Conservation (phyloP, 2,329 filamentous ascomycete species). For the Fusarium sp. region DNA sequence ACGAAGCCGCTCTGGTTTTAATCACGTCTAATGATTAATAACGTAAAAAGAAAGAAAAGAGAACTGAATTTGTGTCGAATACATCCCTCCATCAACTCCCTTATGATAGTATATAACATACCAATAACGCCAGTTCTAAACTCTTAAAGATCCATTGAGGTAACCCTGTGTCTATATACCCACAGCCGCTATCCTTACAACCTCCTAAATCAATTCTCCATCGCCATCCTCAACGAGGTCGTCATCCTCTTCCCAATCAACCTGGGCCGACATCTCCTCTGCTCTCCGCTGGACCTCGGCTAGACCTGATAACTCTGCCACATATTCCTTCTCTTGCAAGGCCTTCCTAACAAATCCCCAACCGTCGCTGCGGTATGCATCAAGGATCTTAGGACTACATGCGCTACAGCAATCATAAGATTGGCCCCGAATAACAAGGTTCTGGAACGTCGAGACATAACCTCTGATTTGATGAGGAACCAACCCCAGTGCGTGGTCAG, state of each 20-base stretch:
- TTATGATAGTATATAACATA: constrained; percentile 2
- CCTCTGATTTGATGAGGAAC: constrained; percentile 87
- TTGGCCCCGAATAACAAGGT: constrained; percentile 77
- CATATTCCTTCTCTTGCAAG: constrained; percentile 80
- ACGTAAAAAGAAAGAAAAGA: no score
- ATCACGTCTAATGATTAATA: no score
- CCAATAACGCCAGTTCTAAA: constrained; percentile 26
- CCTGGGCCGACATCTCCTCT: constrained; percentile 63
- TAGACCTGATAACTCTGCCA: constrained; percentile 80
- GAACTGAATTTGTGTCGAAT: not conserved
- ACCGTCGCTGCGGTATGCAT: constrained; percentile 74
- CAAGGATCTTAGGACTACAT: constrained; percentile 78
- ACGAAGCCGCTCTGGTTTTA: no score
- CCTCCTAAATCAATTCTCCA: constrained; percentile 35
- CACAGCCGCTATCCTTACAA: not conserved
- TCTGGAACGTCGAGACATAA: constrained; percentile 80
- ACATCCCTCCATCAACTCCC: constrained; percentile 13
- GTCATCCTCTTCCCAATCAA: constrained; percentile 74
- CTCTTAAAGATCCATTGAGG: constrained; percentile 6
- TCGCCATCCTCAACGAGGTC: constrained; percentile 50
- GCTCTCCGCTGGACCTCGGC: constrained; percentile 77
- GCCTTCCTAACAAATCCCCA: constrained; percentile 85
- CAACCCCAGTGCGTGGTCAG: constrained; percentile 73
- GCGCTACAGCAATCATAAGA: constrained; percentile 87
- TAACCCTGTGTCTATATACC: constrained; percentile 16